Base-by-base conservation (phyloP, 2,329 filamentous ascomycete species). In the Arthrobotrys entomopaga region DNA sequence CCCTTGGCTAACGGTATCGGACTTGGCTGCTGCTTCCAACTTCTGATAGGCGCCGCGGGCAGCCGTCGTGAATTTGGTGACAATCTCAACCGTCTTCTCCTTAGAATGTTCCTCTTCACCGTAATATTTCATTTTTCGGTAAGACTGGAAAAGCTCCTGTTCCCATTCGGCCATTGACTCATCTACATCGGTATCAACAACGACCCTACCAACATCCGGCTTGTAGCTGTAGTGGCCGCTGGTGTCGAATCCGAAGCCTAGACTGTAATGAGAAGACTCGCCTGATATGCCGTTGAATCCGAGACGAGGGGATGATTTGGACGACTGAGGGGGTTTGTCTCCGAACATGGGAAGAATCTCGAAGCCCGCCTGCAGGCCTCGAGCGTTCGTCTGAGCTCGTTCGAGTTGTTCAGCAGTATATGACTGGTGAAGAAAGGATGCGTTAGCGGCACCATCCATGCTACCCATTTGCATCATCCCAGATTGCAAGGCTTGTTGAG, bases 91-190 rank as follows among this genome's bases (percentile, higher is more conserved):
- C 1, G 69, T 73, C 50, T 65, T 52, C 19, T 73, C 69, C n/a
- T 73, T 73, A 0, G 69, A 73, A 16, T 60, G 34, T 16, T 73
- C 56, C 38, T 73, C 69, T 63, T 73, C 69, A n/a, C 69, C 69
- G 34, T 73, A 73, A 20, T 73, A 73, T 48, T 73, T 73, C 54
- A 73, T 73, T 19, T 65, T 65, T 29, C 69, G 16, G 42, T 73
- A 73, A 10, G 69, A 73, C 46, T 66, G 60, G 46, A 73, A 73
- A n/a, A 73, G 69, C n/a, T 73, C 69, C 13, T 61, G 53, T 26
- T 73, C 69, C 69, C 69, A 73, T 34, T 73, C 69, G 1, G 54
- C 69, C 69, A 73, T 73, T 24, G 69, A 73, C 20, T 73, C 61
- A 22, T 73, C 69, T 19, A 66, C 61, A 3, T 66, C 69, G n/a